phyloP scores from a whole-genome alignment of 352 stramenopile species.

The Sclerospora graminicola region DNA sequence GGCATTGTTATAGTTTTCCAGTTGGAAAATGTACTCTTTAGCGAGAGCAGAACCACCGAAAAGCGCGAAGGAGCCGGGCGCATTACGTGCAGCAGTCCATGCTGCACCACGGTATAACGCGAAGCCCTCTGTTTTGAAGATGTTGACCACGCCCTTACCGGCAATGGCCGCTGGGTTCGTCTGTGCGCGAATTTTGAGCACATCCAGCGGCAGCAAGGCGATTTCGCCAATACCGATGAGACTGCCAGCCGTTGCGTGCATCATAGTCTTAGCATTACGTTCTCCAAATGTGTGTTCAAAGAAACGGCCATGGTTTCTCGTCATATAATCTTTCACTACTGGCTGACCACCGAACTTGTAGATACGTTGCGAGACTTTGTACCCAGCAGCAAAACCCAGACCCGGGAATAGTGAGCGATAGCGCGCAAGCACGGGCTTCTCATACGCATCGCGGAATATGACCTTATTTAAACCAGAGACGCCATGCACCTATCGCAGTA shows the following conservation, averaged over 20 bases:
- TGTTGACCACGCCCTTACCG: slow-evolving; percentile 86
- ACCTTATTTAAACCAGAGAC: slow-evolving; percentile 53
- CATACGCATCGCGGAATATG: slow-evolving; percentile 84
- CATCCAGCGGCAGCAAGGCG: slow-evolving; percentile 89
- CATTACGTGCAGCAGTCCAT: slow-evolving; percentile 91
- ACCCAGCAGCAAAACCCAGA: slow-evolving; percentile 89
- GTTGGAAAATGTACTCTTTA: slow-evolving; percentile 87
- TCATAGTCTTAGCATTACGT: slow-evolving; percentile 89
- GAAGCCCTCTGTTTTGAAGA: slow-evolving; percentile 89
- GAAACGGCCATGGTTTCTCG: slow-evolving; percentile 71
- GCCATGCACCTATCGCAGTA: slow-evolving; percentile 23
- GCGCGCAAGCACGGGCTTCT: slow-evolving; percentile 66
- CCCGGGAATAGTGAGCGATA: slow-evolving; percentile 87
- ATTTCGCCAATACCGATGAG: slow-evolving; percentile 94
- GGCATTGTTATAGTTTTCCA: slow-evolving; percentile 85
- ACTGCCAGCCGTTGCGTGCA: slow-evolving; percentile 86
- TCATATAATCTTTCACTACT: slow-evolving; percentile 90
- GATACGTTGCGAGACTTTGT: slow-evolving; percentile 94
- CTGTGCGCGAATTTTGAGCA: slow-evolving; percentile 95
- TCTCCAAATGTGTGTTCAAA: slow-evolving; percentile 88
- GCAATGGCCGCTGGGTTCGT: slow-evolving; percentile 89
- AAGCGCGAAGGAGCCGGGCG: slow-evolving; percentile 91
- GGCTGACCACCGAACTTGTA: slow-evolving; percentile 96
- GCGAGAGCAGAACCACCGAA: slow-evolving; percentile 87
- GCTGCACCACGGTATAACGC: slow-evolving; percentile 85